Conservation (phyloP, 1,284 basidiomycete species). For the Malassezia restricta region DNA sequence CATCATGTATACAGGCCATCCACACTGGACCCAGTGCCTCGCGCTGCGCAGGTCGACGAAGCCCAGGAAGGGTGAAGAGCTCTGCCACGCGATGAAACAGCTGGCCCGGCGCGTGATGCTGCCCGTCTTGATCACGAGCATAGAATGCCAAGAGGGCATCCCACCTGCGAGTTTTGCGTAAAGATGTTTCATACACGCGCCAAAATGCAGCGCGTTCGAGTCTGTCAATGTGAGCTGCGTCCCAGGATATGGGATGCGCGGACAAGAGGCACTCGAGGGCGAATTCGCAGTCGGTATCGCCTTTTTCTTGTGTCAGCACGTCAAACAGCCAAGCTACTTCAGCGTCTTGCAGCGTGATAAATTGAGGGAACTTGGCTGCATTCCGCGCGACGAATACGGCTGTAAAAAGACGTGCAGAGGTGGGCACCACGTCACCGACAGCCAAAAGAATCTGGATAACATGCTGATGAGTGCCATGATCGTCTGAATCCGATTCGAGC, state of each 20-base stretch:
- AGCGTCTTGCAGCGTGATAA: constrained; percentile 60
- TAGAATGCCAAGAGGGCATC: constrained; percentile 60
- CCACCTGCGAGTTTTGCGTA: constrained; percentile 67
- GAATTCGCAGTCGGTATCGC: constrained; percentile 73
- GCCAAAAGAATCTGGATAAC: constrained; percentile 63
- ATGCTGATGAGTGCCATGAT: constrained; percentile 66
- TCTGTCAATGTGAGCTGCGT: constrained; percentile 56
- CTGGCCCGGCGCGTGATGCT: constrained; percentile 39
- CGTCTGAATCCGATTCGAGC: constrained; percentile 83
- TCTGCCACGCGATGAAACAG: constrained; percentile 59
- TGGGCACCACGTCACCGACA: neutral
- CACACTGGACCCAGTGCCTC: constrained; percentile 18
- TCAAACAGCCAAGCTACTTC: constrained; percentile 65
- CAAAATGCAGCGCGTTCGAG: constrained; percentile 80
- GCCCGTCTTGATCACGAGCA: constrained; percentile 62
- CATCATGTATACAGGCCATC: constrained; percentile 13
- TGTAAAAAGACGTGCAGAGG: constrained; percentile 56
- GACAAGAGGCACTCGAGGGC: constrained; percentile 92
- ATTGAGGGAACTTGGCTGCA: constrained; percentile 89
- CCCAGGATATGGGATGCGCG: constrained; percentile 69
- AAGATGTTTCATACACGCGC: constrained; percentile 70
- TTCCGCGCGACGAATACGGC: constrained; percentile 94
- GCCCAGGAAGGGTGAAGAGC: constrained; percentile 50
- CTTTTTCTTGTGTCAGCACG: constrained; percentile 56
- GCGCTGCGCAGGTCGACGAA: constrained; percentile 45